phyloP scores from a whole-genome alignment of 306 rosid genomes.

The Sphenostylis stenocarpa region DNA sequence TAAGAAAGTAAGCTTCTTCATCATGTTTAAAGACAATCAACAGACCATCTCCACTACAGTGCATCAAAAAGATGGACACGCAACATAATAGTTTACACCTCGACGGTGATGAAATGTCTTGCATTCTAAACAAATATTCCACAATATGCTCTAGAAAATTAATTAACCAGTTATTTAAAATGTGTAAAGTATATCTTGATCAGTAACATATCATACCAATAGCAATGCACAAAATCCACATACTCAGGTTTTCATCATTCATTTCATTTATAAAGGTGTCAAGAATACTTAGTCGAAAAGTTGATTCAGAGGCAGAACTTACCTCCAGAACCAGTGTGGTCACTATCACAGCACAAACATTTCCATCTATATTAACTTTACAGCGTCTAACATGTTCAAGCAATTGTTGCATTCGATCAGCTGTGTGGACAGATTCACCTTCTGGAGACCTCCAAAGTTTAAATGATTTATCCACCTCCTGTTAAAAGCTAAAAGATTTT shows the following conservation, averaged over 20 bases:
- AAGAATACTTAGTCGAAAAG: constrained; percentile 4
- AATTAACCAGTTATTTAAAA: constrained; percentile 2
- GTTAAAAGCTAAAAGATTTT: constrained; percentile 16
- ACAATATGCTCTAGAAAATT: background rate
- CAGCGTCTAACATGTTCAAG: constrained; percentile 78
- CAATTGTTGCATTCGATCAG: constrained; percentile 67
- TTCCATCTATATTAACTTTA: constrained; percentile 70
- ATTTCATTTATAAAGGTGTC: background rate
- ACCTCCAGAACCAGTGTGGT: constrained; percentile 91
- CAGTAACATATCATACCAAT: background rate
- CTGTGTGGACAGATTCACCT: constrained; percentile 47
- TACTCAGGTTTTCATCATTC: constrained; percentile 7
- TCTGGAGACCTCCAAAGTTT: constrained; percentile 48
- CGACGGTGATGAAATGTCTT: background rate
- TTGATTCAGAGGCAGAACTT: constrained; percentile 14
- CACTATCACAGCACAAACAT: constrained; percentile 73
- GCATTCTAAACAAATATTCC: background rate
- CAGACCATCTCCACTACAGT: background rate
- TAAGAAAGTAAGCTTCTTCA: background rate
- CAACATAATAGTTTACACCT: constrained; percentile 9
- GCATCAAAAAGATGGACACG: background rate
- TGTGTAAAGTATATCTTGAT: background rate
- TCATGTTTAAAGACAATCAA: constrained; percentile 5
- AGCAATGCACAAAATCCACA: background rate
- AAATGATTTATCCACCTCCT: constrained; percentile 74